Conservation (phyloP, 371 early-diverging fungal species). For the Mortierella polycephala region DNA sequence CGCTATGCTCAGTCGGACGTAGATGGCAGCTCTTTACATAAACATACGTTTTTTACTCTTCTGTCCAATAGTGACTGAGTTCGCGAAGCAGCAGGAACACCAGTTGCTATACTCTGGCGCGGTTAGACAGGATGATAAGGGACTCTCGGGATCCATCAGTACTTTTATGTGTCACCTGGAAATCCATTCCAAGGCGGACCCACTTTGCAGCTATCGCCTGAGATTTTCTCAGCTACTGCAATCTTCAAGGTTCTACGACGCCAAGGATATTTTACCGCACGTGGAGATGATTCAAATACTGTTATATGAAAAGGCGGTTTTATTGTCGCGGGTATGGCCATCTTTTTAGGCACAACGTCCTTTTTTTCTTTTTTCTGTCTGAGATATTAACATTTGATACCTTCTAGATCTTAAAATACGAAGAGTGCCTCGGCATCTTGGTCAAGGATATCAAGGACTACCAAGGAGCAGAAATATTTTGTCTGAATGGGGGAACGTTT, state of each 20-base stretch:
- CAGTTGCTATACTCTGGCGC: constrained; percentile 2
- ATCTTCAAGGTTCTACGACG: constrained; percentile 10
- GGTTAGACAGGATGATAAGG: neutral
- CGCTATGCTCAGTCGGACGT: neutral
- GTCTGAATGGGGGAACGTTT: constrained; percentile 62
- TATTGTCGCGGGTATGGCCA: constrained; percentile 60
- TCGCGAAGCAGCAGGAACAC: constrained; percentile 14
- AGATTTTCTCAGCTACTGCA: constrained; percentile 32
- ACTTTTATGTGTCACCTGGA: constrained; percentile 30
- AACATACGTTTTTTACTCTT: neutral
- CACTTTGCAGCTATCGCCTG: constrained; percentile 15
- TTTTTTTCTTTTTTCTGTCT: neutral
- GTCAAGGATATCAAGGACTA: constrained; percentile 69
- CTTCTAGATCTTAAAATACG: constrained; percentile 61
- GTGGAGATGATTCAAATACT: constrained; percentile 15
- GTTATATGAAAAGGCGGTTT: constrained; percentile 59
- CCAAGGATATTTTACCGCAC: constrained; percentile 11
- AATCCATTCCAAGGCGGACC: constrained; percentile 11
- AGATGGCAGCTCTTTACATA: too few species aligned
- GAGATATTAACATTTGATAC: neutral
- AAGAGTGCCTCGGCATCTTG: constrained; percentile 63
- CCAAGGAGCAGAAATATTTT: constrained; percentile 74
- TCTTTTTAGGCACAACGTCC: neutral
- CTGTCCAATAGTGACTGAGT: constrained; percentile 14
- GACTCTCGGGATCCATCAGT: neutral